Evolutionary conservation across 2,329 filamentous ascomycete genomes (phyloP).

Genomic region (Ascochyta viciae-villosae): DNA sequence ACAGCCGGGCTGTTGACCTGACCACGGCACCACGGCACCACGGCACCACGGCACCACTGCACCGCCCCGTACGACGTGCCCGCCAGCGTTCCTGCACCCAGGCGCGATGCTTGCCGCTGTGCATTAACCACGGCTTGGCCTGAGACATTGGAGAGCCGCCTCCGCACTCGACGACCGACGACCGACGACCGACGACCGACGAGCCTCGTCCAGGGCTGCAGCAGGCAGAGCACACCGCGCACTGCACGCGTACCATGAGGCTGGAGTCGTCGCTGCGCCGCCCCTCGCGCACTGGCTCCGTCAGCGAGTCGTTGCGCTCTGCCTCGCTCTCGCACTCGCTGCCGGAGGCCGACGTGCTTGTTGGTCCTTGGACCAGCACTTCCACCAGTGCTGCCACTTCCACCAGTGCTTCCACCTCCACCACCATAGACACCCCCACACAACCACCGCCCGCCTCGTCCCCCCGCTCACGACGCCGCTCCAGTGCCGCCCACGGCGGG

Average conservation of each 20-base stretch:
- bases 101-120: constrained; percentile 39
- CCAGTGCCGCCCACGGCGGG: constrained; percentile 46
- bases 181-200: not conserved
- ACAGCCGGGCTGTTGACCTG: not conserved
- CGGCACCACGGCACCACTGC: not conserved
- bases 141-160: constrained; percentile 35
- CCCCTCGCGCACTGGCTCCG: constrained; percentile 53
- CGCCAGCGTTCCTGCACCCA: constrained; percentile 34
- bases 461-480: constrained; percentile 43
- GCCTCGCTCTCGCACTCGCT: constrained; percentile 47
- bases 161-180: too few relatives aligned
- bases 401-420: not conserved
- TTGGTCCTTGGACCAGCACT: too few relatives aligned
- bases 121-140: constrained; percentile 33
- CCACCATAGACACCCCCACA: not conserved
- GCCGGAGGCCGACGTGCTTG: constrained; percentile 24
- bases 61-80: not conserved
- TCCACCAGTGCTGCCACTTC: constrained; percentile 26
- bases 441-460: constrained; percentile 25
- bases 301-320: constrained; percentile 54
- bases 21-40: not conserved
- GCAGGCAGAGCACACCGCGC: too few relatives aligned
- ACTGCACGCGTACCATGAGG: constrained; percentile 1
- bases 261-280: constrained; percentile 23
- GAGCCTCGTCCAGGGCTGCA: too few relatives aligned